A percentile compares a stretch with the other conserved stretches of the same genome.
Conservation (phyloP, 768 basidiomycete species). For the Leucocoprinus birnbaumii region DNA sequence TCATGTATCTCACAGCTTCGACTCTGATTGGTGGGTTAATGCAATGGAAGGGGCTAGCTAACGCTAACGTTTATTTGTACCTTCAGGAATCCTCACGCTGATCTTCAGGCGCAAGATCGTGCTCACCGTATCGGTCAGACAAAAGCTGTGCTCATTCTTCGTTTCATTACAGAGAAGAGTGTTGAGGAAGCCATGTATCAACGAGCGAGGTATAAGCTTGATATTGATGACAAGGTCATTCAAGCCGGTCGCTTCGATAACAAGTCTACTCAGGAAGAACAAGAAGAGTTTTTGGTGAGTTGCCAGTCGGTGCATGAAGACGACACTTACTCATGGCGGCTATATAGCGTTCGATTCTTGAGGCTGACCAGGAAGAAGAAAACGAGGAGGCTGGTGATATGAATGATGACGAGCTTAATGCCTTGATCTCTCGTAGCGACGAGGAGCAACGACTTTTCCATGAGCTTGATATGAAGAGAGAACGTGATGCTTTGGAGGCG, state of each 20-base stretch:
- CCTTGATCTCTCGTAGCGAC: conserved; percentile 84
- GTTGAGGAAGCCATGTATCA: conserved; percentile 98
- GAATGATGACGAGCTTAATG: conserved; percentile 94
- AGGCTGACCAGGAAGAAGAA: conserved; percentile 87
- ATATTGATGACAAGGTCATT: conserved; percentile 99
- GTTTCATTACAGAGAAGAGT: conserved; percentile 97
- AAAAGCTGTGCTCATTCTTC: conserved; percentile 92
- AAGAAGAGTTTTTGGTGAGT: conserved; percentile 89
- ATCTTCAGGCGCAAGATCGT: conserved; percentile 99
- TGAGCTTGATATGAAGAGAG: conserved; percentile 79
- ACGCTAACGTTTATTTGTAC: conserved; percentile 27
- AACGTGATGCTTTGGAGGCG: conserved; percentile 54
- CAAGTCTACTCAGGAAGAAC: conserved; percentile 96
- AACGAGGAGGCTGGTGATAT: conserved; percentile 89
- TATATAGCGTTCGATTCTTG: conserved; percentile 79
- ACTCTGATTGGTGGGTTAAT: conserved; percentile 55
- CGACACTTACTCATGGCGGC: conserved; percentile 4
- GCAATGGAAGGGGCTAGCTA: conserved; percentile 16
- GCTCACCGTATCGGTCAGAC: conserved; percentile 99
- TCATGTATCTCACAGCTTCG: conserved; percentile 49
- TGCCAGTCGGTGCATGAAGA: conserved; percentile 2
- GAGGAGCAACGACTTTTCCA: conserved; percentile 76
- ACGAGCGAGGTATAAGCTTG: conserved; percentile 92
- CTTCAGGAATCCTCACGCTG: conserved; percentile 90
- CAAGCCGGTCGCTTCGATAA: conserved; percentile 99